phyloP scores from a whole-genome alignment of 208 protist species.

The Strigomonas galati region DNA sequence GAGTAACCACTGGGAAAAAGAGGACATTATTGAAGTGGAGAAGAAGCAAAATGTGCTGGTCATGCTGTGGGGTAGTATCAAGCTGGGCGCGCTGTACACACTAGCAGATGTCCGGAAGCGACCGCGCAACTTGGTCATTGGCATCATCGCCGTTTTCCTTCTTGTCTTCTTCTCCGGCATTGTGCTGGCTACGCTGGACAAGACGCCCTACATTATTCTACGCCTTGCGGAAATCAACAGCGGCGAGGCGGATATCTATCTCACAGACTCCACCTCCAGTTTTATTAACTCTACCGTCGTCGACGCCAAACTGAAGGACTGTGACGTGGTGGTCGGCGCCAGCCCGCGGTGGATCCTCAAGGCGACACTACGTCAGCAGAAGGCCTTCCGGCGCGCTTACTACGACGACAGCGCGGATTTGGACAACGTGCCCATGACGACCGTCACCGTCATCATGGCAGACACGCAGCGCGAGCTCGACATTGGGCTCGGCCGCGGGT shows the following conservation, averaged over 20 bases:
- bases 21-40: no score
- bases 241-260: constrained; percentile 68
- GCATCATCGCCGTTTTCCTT: constrained; percentile 48
- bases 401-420: neutral
- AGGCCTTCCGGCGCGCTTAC: neutral
- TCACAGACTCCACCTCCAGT: constrained; percentile 21
- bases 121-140: constrained; percentile 61
- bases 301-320: constrained; percentile 9
- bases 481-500: constrained; percentile 83
- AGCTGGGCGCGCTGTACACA: constrained; percentile 48
- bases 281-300: constrained; percentile 65
- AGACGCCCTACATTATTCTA: constrained; percentile 68
- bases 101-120: constrained; percentile 43
- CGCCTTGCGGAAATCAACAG: constrained; percentile 62
- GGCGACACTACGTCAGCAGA: constrained; percentile 20
- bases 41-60: no score
- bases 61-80: constrained; percentile 1
- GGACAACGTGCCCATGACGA: neutral
- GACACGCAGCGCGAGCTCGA: constrained; percentile 59
- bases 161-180: constrained; percentile 67
- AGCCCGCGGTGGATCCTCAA: constrained; percentile 63
- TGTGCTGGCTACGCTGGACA: constrained; percentile 47
- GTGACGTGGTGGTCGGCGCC: constrained; percentile 29
- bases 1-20: no score
- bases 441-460: constrained; percentile 58